Percentiles rank a stretch among this genome's conserved stretches.
Conservation (phyloP, 2,329 filamentous ascomycete genomes). For the Epichloe coenophiala region DNA sequence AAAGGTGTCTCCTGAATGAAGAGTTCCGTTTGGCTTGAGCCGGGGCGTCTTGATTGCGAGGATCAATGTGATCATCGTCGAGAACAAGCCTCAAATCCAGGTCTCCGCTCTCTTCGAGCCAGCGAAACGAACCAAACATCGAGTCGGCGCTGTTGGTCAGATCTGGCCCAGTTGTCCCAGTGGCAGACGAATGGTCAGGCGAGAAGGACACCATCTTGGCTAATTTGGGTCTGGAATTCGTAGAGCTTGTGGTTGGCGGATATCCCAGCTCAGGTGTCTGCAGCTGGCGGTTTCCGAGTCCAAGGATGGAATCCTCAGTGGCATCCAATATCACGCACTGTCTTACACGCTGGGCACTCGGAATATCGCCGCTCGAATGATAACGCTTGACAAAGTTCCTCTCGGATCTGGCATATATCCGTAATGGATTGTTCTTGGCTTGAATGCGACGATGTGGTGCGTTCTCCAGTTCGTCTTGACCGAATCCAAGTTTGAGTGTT, state of each 20-base stretch:
- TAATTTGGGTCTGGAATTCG: neutral
- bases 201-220: conserved; percentile 15
- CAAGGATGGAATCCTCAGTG: conserved; percentile 15
- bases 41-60: conserved; percentile 34
- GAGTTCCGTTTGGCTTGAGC: conserved; percentile 33
- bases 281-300: conserved; percentile 13
- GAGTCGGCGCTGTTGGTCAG: conserved; percentile 27
- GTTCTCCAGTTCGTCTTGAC: conserved; percentile 8
- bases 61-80: conserved; percentile 56
- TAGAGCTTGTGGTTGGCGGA: neutral
- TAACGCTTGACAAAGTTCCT: conserved; percentile 40
- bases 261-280: conserved; percentile 10
- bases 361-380: conserved; percentile 53
- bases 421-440: neutral
- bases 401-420: neutral
- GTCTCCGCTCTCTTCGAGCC: conserved; percentile 60
- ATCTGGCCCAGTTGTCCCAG: conserved; percentile 5
- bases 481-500: conserved; percentile 5
- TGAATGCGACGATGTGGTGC: conserved; percentile 4
- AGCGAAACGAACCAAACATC: conserved; percentile 55
- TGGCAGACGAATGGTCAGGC: conserved; percentile 7
- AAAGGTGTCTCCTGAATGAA: conserved; percentile 58
- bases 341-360: conserved; percentile 31
- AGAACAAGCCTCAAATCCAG: conserved; percentile 53
- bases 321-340: conserved; percentile 24